Base-by-base conservation (phyloP, 805 yeast genomes). In the Ogataea salicorniae region DNA sequence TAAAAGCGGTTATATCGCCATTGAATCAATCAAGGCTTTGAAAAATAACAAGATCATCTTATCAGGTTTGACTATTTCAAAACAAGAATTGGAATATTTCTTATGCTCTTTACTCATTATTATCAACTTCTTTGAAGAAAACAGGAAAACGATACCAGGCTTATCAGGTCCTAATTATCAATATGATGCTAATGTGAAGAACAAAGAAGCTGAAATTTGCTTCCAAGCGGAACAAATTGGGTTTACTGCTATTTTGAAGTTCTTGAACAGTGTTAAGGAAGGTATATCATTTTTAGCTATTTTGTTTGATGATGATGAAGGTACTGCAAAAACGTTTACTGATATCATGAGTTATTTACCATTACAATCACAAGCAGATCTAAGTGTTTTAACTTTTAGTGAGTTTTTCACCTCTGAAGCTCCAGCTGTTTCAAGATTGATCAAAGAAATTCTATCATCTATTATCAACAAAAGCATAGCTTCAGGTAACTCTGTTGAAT, bases 191-290 rank as follows among this genome's bases (percentile, higher is more conserved):
- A 60, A 69, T 11, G 70, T 69, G 50, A 71, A 72, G 49, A 79
- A 75, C 43, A 66, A 64, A 39, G 67, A 65, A 39, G 47, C 70
- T 39, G 92, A 86, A 54, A 80, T 85, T 39, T 83, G 90, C 39
- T 71, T 80, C 46, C 91, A 94, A 66, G 96, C 96, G 1, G 99
- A 94, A 63, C 90, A 88, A 58, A 82, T 89, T 58, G 96, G 96
- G 6, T 79, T 92, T 54, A 81, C 83, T 26, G 81, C 97, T 0
- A 69, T 94, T 36, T 73, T 87, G 40, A 83, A 86, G 58, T 77
- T 91, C 9, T 75, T 91, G 47, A 80, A 78, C 46, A 81, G 88
- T 6, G 81, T 89, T 66, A 87, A 88, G 56, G 98, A 94, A 67
- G 96, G 96, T 0, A 72, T 92, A 33, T 89, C 97, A 2, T 94